Conservation (phyloP, 805 yeast genomes). For the Komagataella pastoris region DNA sequence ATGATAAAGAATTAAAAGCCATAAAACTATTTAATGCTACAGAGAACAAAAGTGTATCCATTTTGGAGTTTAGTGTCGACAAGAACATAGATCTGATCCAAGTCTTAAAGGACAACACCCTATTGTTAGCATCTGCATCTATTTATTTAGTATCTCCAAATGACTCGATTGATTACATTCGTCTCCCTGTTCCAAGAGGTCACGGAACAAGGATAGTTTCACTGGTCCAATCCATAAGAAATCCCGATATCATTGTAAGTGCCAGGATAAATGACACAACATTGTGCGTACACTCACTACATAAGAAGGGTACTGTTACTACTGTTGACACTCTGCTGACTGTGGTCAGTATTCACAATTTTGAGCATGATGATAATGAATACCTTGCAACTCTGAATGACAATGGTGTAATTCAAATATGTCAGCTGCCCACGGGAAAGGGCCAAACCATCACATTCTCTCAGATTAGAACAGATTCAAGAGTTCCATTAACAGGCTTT, state of each 20-base stretch:
- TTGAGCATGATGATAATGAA: slow-evolving; percentile 9
- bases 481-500: slow-evolving; percentile 17
- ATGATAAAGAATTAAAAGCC: slow-evolving; percentile 12
- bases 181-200: slow-evolving; percentile 19
- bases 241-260: slow-evolving; percentile 20
- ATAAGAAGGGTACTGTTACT: slow-evolving; percentile 14
- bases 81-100: slow-evolving; percentile 1
- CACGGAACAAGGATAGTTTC: slow-evolving; percentile 19
- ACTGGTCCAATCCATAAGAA: slow-evolving; percentile 18
- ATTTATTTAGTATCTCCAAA: slow-evolving; percentile 18
- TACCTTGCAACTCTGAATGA: slow-evolving; percentile 17
- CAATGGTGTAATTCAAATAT: slow-evolving; percentile 19
- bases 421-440: slow-evolving; percentile 13
- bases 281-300: slow-evolving; percentile 20
- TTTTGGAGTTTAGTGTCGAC: slow-evolving; percentile 15
- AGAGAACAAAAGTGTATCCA: slow-evolving; percentile 9
- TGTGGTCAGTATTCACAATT: slow-evolving; percentile 15
- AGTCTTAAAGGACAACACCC: slow-evolving; percentile 4
- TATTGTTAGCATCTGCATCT: slow-evolving; percentile 15
- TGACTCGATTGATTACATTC: slow-evolving; percentile 16
- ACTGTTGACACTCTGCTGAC: slow-evolving; percentile 21
- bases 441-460: slow-evolving; percentile 18
- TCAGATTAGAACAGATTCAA: slow-evolving; percentile 9
- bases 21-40: slow-evolving; percentile 7
- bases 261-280: slow-evolving; percentile 16